Conservation (phyloP, 148 eudicot genomes). For the Rhododendron molle region DNA sequence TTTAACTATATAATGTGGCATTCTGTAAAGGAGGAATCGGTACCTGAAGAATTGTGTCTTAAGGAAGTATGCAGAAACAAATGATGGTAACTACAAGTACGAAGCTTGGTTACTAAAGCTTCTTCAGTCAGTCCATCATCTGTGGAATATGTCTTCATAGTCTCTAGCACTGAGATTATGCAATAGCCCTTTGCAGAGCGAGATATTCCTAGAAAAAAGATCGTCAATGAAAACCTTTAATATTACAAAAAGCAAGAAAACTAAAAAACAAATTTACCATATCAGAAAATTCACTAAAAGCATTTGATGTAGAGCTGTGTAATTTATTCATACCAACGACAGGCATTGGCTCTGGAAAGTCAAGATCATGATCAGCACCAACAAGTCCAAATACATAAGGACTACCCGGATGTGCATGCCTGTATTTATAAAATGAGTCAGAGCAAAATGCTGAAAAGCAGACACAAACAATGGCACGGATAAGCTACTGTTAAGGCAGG, state of each 20-base stretch:
- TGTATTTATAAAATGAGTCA: constrained; percentile 25
- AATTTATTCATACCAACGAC: constrained; percentile 64
- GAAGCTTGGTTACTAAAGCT: constrained; percentile 92
- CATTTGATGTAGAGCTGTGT: neutral
- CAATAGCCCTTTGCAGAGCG: constrained; percentile 96
- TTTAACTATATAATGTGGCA: neutral
- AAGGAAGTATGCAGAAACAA: constrained; percentile 78
- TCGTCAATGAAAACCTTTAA: neutral
- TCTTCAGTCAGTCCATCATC: constrained; percentile 98
- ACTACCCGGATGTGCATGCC: constrained; percentile 99
- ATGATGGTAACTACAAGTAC: constrained; percentile 88
- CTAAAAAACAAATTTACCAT: constrained; percentile 3
- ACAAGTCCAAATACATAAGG: constrained; percentile 97
- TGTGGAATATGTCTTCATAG: constrained; percentile 88
- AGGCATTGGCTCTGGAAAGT: constrained; percentile 99
- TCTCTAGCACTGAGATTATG: constrained; percentile 71
- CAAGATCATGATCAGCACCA: constrained; percentile 83
- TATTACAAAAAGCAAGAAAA: neutral
- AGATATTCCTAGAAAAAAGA: constrained; percentile 57
- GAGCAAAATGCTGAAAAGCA: constrained; percentile 5
- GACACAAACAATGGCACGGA: neutral
- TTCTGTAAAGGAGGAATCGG: neutral
- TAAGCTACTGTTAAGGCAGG: neutral
- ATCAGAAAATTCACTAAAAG: neutral
- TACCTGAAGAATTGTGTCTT: constrained; percentile 84